Evolutionary conservation across 140 eudicot genomes (phyloP), one percentile per base, ranked within the genome.

Genomic region (Oenanthe javanica): DNA sequence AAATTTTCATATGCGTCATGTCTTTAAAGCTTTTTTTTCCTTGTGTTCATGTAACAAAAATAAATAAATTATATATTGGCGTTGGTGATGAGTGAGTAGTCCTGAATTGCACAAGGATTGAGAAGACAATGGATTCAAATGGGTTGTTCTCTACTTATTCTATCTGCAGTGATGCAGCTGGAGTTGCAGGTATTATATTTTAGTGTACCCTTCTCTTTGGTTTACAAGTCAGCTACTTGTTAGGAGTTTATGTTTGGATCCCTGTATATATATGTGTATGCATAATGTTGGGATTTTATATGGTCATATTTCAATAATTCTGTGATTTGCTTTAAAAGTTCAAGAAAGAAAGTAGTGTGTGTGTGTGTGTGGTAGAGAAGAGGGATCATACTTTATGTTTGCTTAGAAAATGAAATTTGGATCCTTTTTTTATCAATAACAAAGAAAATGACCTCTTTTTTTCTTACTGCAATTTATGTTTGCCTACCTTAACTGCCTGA

Each of bases 141-240:
- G 83, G 75, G 70, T 55, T 86, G 67, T 82, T 76, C 79, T 86
- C 90, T 14, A 79, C 88, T 76, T 86, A 82, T 64, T 84, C 90
- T 75, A 1, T 81, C 43, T 78, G 72, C 81, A 84, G 90, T 64
- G 83, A 79, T 59, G 89, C 82, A 40, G 93, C 87, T 79, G 93
- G 90, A 80, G 80, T 86, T 86, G 86, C 87, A 75, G 93, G 93
- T 89, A 84, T 47, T 40, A 19, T 72, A 12, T 79, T 59, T 63
- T 15, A 0, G 0, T 14, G 8, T 38, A 74, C 51, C 31, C 1
- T 43, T 13, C 15, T 48, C 50, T 82, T 36, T 63, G 2, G 50
- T 61, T 42, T 46, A 4, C 15, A 25, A 38, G 11, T 1, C 31
- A n/a, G 10, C 27, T 25, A 42, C 64, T 13, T 64, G 14, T 15